A percentile compares a stretch with the other conserved stretches of the same genome.
These are phyloP conservation scores for Trichophyton benhamiae DNA, from an alignment of 2,329 filamentous ascomycete species.

Conservation along the genomic window DNA sequence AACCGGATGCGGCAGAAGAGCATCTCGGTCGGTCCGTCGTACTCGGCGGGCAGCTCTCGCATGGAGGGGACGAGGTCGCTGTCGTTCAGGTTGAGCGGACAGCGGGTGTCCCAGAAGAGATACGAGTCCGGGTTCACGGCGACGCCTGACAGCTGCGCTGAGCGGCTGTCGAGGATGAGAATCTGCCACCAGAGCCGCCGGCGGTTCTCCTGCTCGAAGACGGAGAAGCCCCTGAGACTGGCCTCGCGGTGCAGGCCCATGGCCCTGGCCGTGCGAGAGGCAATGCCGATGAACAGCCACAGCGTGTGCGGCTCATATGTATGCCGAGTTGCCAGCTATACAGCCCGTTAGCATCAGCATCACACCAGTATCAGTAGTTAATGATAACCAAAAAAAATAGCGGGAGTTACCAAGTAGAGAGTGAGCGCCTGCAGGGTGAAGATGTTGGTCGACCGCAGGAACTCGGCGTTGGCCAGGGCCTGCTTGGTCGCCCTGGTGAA, in stretches of 20 bases:
- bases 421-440: slow-evolving; percentile 43
- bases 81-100: slow-evolving; percentile 36
- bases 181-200: slow-evolving; percentile 33
- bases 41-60: slow-evolving; percentile 29
- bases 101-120: slow-evolving; percentile 22
- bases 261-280: slow-evolving; percentile 15
- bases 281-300: slow-evolving; percentile 8
- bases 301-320: slow-evolving; percentile 18
- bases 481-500: slow-evolving; percentile 49
- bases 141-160: slow-evolving; percentile 30
- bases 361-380: neutral
- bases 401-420: slow-evolving; percentile 39
- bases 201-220: slow-evolving; percentile 34
- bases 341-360: slow-evolving; percentile 8
- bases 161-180: slow-evolving; percentile 27
- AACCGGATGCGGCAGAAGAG: slow-evolving; percentile 35
- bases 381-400: no score
- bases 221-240: slow-evolving; percentile 17
- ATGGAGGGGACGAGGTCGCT: slow-evolving; percentile 31
- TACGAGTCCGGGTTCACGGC: slow-evolving; percentile 19
- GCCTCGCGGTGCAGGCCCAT: slow-evolving; percentile 31
- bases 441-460: slow-evolving; percentile 32
- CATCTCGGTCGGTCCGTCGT: slow-evolving; percentile 37
- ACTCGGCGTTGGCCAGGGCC: slow-evolving; percentile 38
- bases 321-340: slow-evolving; percentile 6